Base-by-base conservation (phyloP, 2,329 filamentous ascomycete genomes). In the Chaetomium sp. region DNA sequence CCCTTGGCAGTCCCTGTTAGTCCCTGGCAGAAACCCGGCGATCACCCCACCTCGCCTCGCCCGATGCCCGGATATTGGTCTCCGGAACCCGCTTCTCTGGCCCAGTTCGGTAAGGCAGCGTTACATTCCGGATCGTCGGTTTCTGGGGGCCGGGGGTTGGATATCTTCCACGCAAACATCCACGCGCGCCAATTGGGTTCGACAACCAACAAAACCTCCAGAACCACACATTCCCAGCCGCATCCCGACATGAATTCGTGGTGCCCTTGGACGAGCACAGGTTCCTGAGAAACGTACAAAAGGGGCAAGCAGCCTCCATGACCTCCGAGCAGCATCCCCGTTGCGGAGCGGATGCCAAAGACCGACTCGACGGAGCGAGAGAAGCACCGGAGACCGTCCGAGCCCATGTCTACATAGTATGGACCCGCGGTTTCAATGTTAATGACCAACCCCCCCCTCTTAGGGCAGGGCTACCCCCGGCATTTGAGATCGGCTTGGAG, bases 101-200 rank as follows among this genome's bases (percentile, higher is more conserved):
- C 9, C 37, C 37, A 12, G 37, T 9, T 40, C 37, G 40, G 11
- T n/a, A 7, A 14, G 6, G 45, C 12, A 36, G n/a, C 11, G 34
- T 48, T 35, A 10, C 45, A 37, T 32, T 27, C 43, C 44, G 34
- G 45, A 48, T 48, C 45, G 45, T 48, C 45, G 34, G 45, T 37
- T 37, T 48, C 11, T 32, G 44, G 33, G 8, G 19, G 34, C 19
- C 37, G 12, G 9, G 8, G 37, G 37, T 9, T 40, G 8, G 37
- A 40, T 40, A 27, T 27, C 19, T 27, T 45, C 43, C 33, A 48
- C 34, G 12, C 19, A 7, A 11, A 19, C 32, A 19, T 14, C n/a
- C 45, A 48, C n/a, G 45, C 45, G 45, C 45, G 34, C 45, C 45
- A 48, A 48, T 48, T 32, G 34, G 45, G 34, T 37, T 37, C 45